These are phyloP conservation scores for Spathaspora gorwiae DNA, from an alignment of 805 yeast genomes.

Conservation along the genomic window DNA sequence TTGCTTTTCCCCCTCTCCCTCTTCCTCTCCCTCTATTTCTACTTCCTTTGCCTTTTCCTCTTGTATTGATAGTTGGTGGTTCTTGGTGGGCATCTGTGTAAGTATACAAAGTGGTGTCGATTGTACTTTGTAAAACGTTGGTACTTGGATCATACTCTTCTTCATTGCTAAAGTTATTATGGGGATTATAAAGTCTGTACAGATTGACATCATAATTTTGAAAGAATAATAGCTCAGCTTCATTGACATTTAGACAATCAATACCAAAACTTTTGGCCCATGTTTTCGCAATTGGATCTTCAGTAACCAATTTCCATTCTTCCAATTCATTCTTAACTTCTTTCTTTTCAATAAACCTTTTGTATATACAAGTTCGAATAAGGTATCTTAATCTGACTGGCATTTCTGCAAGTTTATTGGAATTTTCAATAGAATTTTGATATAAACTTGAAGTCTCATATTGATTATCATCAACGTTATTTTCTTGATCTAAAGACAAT, in stretches of 20 bases:
- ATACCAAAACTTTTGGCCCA: slow-evolving; percentile 56
- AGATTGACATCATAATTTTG: slow-evolving; percentile 32
- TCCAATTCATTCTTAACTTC: slow-evolving; percentile 9
- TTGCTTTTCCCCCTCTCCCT: slow-evolving; percentile 3
- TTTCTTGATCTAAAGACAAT: slow-evolving; percentile 3
- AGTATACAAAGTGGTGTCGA: slow-evolving; percentile 29
- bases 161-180: slow-evolving; percentile 18
- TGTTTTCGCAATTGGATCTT: slow-evolving; percentile 48
- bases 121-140: slow-evolving; percentile 26
- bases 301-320: slow-evolving; percentile 60
- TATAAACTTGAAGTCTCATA: slow-evolving; percentile 25
- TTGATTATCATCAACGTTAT: slow-evolving; percentile 19
- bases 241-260: slow-evolving; percentile 46
- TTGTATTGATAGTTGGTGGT: neutral
- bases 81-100: slow-evolving; percentile 9
- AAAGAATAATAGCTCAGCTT: slow-evolving; percentile 43
- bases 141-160: slow-evolving; percentile 17
- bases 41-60: neutral
- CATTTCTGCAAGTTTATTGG: slow-evolving; percentile 35
- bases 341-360: slow-evolving; percentile 36
- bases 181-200: slow-evolving; percentile 22
- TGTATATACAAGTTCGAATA: slow-evolving; percentile 55
- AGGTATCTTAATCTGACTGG: slow-evolving; percentile 53
- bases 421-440: slow-evolving; percentile 17
- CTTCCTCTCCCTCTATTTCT: neutral